Percentiles rank a stretch among this genome's conserved stretches.
phyloP scores from a whole-genome alignment of 179 eudicot genomes.

The Drosera spatulata region DNA sequence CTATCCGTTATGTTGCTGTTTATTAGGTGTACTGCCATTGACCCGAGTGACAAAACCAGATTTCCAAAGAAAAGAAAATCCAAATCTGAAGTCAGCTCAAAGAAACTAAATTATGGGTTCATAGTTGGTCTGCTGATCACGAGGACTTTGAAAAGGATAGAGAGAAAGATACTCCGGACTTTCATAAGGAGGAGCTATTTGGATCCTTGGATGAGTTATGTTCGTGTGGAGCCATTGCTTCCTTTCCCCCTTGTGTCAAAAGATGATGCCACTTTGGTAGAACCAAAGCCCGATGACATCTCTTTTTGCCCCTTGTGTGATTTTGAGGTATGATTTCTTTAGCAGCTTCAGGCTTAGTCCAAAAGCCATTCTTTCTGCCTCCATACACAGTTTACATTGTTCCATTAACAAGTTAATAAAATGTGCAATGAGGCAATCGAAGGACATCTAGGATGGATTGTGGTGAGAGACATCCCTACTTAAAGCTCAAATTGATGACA shows the following conservation, averaged over 20 bases:
- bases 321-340: slow-evolving; percentile 29
- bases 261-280: slow-evolving; percentile 45
- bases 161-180: slow-evolving; percentile 55
- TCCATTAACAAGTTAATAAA: neutral
- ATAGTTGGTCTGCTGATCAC: slow-evolving; percentile 41
- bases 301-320: slow-evolving; percentile 76
- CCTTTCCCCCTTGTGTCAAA: slow-evolving; percentile 67
- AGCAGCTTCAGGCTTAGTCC: too few relatives aligned
- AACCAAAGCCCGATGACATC: slow-evolving; percentile 42
- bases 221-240: slow-evolving; percentile 59
- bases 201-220: slow-evolving; percentile 35
- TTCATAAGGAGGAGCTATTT: slow-evolving; percentile 76
- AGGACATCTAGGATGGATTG: too few relatives aligned
- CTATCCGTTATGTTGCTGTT: slow-evolving; percentile 49
- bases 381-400: neutral
- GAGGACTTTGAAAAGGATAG: slow-evolving; percentile 55
- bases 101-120: slow-evolving; percentile 53
- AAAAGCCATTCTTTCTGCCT: too few relatives aligned
- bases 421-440: too few relatives aligned
- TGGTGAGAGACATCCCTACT: too few relatives aligned
- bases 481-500: neutral
- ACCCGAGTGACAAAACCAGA: slow-evolving; percentile 65
- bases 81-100: slow-evolving; percentile 17
- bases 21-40: slow-evolving; percentile 62
- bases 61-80: slow-evolving; percentile 31